Evolutionary conservation across 208 protist genomes (phyloP), one percentile per base, ranked within the genome.

Genomic region (Novymonas esmeraldas): DNA sequence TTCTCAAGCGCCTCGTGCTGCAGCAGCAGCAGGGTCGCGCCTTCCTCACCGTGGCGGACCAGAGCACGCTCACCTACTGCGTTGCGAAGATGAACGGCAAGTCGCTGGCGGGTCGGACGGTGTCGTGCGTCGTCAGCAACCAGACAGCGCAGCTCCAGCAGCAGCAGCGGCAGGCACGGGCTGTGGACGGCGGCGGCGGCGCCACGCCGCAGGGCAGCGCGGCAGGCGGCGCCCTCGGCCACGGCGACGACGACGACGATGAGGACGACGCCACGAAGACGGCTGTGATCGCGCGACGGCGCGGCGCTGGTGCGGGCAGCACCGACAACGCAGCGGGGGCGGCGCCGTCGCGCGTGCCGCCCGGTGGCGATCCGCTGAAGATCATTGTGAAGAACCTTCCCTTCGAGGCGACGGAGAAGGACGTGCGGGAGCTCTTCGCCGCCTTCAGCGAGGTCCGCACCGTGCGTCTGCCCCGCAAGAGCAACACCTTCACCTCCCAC

Each of bases 301-400:
- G 62, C 31, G 69, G 54, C 6, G 48, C 20, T 33, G 54, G 31
- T 59, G 50, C 33, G 13, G 18, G 5, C 29, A 14, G 34, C 38
- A n/a, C 22, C 55, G 33, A 50, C 34, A 36, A 6, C 9, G 9
- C 38, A 22, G 46, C 16, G 41, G 42, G 28, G 28, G 45, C 4
- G 55, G 28, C 34, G 14, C 6, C 50, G 34, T 61, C 63, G 22
- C 55, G 41, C 45, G 69, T 92, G 34, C 93, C 93, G n/a, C 70
- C 82, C 10, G 93, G 93, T 10, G 80, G 83, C 70, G 83, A 97
- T 63, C 84, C 90, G 42, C 79, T 85, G 42, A 99, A 99, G 77
- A 63, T 99, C 20, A 80, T 99, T 4, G 89, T 99, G 34, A 97
- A 98, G 78, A 99, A 99, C 79, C 74, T 99, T 11, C 94, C 99